Conservation (phyloP, 495 filamentous ascomycete species). For the Extremus antarcticus region DNA sequence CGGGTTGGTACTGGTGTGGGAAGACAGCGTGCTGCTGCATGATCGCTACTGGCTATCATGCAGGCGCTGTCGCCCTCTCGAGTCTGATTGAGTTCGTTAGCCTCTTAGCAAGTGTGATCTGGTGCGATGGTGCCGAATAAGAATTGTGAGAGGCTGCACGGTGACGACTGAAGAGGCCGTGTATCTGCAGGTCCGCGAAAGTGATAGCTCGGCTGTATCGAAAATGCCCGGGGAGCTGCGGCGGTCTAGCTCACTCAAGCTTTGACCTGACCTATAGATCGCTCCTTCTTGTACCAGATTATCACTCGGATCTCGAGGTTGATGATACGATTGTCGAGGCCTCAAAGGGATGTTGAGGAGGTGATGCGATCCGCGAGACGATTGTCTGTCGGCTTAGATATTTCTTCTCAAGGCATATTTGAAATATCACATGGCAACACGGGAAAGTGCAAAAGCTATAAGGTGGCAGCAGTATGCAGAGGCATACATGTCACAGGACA, state of each 20-base stretch:
- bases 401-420: too few species aligned
- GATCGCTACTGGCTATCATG: background rate
- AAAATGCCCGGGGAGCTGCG: background rate
- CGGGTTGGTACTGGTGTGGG: slow-evolving; percentile 68
- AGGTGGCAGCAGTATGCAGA: background rate
- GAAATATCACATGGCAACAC: too few species aligned
- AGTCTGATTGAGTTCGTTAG: background rate
- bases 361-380: too few species aligned
- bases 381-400: too few species aligned
- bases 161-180: background rate
- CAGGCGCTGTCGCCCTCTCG: background rate
- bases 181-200: slow-evolving; percentile 1
- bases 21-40: slow-evolving; percentile 43
- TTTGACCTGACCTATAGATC: too few species aligned
- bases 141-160: background rate
- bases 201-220: background rate
- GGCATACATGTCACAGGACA: background rate
- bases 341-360: too few species aligned
- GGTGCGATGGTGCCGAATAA: too few species aligned
- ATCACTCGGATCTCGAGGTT: too few species aligned
- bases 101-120: too few species aligned
- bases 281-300: too few species aligned
- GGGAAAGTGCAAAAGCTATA: too few species aligned
- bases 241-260: background rate
- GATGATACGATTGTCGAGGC: too few species aligned